A percentile compares a stretch with the other conserved stretches of the same genome.
phyloP scores from a whole-genome alignment of 179 eudicot genomes.

The Beta macrorhiza region DNA sequence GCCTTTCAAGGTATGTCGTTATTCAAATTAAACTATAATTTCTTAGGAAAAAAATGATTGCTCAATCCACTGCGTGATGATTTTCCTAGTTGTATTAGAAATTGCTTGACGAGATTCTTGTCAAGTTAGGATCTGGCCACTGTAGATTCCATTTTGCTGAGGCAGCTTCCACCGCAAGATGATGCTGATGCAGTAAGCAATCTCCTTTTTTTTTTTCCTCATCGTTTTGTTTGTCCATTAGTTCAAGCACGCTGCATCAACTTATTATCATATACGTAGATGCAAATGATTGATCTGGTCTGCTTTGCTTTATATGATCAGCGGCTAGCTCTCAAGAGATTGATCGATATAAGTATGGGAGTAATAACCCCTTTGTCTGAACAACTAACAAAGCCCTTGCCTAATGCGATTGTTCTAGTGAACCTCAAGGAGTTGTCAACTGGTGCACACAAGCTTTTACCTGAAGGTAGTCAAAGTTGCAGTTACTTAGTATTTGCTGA shows the following conservation, averaged over 20 bases:
- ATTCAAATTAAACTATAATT: neutral
- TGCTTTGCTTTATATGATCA: constrained; percentile 32
- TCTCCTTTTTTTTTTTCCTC: constrained; percentile 4
- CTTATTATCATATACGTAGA: neutral
- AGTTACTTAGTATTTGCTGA: neutral
- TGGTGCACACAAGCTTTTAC: constrained; percentile 88
- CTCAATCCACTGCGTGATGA: neutral
- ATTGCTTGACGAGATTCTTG: constrained; percentile 20
- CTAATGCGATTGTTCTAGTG: constrained; percentile 79
- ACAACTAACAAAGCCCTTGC: constrained; percentile 90
- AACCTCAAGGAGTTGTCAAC: constrained; percentile 74
- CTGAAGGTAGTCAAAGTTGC: constrained; percentile 59
- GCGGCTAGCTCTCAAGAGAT: constrained; percentile 95
- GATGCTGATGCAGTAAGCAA: constrained; percentile 76
- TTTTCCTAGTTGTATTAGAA: neutral
- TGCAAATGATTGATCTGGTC: constrained; percentile 22
- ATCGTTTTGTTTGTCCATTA: neutral
- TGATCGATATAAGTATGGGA: constrained; percentile 87
- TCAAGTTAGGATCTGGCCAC: constrained; percentile 84
- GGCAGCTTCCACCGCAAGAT: constrained; percentile 83
- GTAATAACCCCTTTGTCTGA: constrained; percentile 86
- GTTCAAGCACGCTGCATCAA: neutral
- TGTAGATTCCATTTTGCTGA: constrained; percentile 85
- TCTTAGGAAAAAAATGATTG: neutral
- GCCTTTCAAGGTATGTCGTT: constrained; percentile 84